Conservation (phyloP, 441 rosid species). For the Erysimum cheiri region DNA sequence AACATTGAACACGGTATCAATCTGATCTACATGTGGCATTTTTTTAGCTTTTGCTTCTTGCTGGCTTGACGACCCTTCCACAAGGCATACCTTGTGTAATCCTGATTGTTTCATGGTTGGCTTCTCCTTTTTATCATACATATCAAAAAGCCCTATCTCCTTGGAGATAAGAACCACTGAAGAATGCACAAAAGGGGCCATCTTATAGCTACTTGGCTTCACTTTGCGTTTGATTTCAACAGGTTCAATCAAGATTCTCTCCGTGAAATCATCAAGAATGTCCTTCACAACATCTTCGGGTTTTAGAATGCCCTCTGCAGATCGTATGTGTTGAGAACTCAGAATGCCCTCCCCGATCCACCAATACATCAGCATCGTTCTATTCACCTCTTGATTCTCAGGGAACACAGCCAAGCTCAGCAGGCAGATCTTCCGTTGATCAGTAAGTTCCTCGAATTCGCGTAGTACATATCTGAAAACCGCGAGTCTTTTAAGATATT, state of each 20-base stretch:
- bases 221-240: slow-evolving; percentile 32
- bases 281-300: slow-evolving; percentile 29
- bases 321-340: background rate
- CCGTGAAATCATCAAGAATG: slow-evolving; percentile 29
- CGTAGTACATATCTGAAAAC: slow-evolving; percentile 30
- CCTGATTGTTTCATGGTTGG: slow-evolving; percentile 25
- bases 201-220: slow-evolving; percentile 41
- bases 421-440: slow-evolving; percentile 32
- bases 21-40: background rate
- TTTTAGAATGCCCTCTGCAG: background rate
- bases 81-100: slow-evolving; percentile 45
- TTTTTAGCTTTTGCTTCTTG: slow-evolving; percentile 25
- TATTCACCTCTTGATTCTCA: slow-evolving; percentile 51
- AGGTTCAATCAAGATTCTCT: slow-evolving; percentile 44
- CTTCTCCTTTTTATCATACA: slow-evolving; percentile 23
- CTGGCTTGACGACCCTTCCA: slow-evolving; percentile 34
- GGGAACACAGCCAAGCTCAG: slow-evolving; percentile 53
- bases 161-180: slow-evolving; percentile 45
- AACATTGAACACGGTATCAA: slow-evolving; percentile 49
- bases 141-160: slow-evolving; percentile 1
- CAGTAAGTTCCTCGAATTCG: slow-evolving; percentile 16
- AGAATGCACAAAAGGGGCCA: slow-evolving; percentile 48
- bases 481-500: slow-evolving; percentile 1
- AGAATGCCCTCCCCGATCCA: slow-evolving; percentile 56
- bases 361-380: slow-evolving; percentile 57